phyloP scores from a whole-genome alignment of 768 basidiomycete species.

The Suillus placidus region DNA sequence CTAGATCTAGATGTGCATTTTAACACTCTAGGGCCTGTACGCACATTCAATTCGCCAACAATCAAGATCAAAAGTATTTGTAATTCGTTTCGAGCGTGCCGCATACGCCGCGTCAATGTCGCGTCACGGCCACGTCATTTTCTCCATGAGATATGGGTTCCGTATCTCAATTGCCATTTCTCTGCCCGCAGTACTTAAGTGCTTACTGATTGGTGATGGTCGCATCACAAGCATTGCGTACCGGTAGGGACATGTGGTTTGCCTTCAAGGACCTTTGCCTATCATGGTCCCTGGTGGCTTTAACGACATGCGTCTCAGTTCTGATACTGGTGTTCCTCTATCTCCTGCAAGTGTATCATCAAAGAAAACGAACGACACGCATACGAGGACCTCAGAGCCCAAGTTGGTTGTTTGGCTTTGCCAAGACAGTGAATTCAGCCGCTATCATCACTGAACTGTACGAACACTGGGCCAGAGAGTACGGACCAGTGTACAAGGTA shows the following conservation, averaged over 20 bases:
- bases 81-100: neutral
- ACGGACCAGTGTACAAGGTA: conserved; percentile 46
- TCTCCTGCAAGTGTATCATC: neutral
- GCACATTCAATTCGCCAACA: neutral
- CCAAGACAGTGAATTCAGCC: conserved; percentile 25
- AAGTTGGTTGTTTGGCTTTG: conserved; percentile 45
- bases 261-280: neutral
- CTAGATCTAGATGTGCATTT: neutral
- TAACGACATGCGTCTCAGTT: neutral
- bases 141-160: neutral
- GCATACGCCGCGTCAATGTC: neutral
- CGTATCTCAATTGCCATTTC: neutral
- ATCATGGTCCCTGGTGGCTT: neutral
- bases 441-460: conserved; percentile 35
- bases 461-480: conserved; percentile 46
- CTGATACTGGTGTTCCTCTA: neutral
- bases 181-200: neutral
- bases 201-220: neutral
- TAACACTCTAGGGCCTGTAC: neutral
- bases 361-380: conserved; percentile 22
- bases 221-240: neutral
- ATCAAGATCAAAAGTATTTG: neutral
- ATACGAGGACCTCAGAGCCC: conserved; percentile 43
- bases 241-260: neutral
- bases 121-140: neutral